A percentile compares a stretch with the other conserved stretches of the same genome.
phyloP scores from a whole-genome alignment of 331 rosid genomes.

The Pyrus hybrid region DNA sequence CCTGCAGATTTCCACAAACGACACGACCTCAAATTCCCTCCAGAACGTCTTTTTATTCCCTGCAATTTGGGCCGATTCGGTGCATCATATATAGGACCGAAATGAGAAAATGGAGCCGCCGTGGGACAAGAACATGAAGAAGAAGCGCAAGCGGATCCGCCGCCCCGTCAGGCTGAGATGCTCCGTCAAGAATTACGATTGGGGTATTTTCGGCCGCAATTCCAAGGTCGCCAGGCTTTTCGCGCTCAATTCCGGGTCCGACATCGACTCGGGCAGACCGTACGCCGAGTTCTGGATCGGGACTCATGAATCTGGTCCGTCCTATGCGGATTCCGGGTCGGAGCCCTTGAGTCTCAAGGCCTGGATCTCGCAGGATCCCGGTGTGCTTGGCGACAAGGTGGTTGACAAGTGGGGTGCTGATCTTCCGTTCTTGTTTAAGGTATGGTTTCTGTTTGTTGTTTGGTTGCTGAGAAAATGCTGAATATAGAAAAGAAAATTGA shows the following conservation, averaged over 20 bases:
- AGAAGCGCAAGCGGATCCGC: slow-evolving; percentile 7
- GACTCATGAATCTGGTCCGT: slow-evolving; percentile 28
- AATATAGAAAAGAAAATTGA: neutral
- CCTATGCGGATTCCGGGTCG: slow-evolving; percentile 7
- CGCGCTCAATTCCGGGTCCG: slow-evolving; percentile 26
- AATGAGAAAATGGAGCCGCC: slow-evolving; percentile 3
- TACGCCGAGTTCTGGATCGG: slow-evolving; percentile 39
- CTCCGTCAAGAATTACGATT: slow-evolving; percentile 29
- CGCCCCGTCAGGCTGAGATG: slow-evolving; percentile 9
- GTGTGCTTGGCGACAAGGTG: slow-evolving; percentile 22
- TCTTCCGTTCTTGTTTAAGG: slow-evolving; percentile 35
- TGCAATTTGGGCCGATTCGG: neutral
- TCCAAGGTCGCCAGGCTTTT: slow-evolving; percentile 29
- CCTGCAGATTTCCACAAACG: neutral
- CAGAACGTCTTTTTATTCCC: neutral
- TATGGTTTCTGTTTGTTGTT: neutral
- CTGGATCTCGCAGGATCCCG: slow-evolving; percentile 25
- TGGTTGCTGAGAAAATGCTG: neutral
- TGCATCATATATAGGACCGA: neutral
- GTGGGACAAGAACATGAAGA: slow-evolving; percentile 4
- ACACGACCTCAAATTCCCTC: neutral
- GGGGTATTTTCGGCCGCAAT: slow-evolving; percentile 22
- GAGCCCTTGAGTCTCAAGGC: slow-evolving; percentile 21
- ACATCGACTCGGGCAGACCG: slow-evolving; percentile 11
- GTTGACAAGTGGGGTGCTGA: slow-evolving; percentile 29